These are phyloP conservation scores for Yarrowia yakushimensis DNA, from an alignment of 805 yeast genomes.

Conservation along the genomic window DNA sequence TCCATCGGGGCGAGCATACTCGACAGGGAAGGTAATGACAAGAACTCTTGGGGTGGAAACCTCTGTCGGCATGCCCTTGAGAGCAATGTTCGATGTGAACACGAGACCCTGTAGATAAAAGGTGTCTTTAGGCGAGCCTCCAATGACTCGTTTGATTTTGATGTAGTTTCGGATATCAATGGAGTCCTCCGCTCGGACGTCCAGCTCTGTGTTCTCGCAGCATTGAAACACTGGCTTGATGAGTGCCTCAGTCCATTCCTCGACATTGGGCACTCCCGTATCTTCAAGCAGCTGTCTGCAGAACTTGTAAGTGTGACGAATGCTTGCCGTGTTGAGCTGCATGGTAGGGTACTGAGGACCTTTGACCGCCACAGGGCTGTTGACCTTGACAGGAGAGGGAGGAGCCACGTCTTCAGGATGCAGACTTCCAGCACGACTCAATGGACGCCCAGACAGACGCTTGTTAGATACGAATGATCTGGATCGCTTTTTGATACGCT, in stretches of 20 bases:
- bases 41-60: constrained; percentile 71
- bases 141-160: constrained; percentile 78
- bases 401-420: constrained; percentile 10
- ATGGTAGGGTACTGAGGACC: constrained; percentile 14
- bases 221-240: constrained; percentile 48
- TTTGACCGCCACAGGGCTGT: not conserved
- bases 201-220: constrained; percentile 60
- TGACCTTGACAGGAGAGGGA: not conserved
- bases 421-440: constrained; percentile 11
- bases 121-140: constrained; percentile 64
- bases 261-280: constrained; percentile 40
- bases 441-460: constrained; percentile 5
- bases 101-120: constrained; percentile 70
- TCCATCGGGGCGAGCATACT: constrained; percentile 64
- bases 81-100: constrained; percentile 78
- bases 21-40: constrained; percentile 83
- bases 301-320: constrained; percentile 33
- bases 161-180: constrained; percentile 85
- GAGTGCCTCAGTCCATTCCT: constrained; percentile 59
- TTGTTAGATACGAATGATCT: constrained; percentile 14
- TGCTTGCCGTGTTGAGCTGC: constrained; percentile 16
- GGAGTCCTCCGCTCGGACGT: constrained; percentile 61
- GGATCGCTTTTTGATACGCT: constrained; percentile 18
- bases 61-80: constrained; percentile 67
- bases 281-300: constrained; percentile 37